Base-by-base conservation (phyloP, 192 early-diverging fungal species). In the Coemansia sp. region DNA sequence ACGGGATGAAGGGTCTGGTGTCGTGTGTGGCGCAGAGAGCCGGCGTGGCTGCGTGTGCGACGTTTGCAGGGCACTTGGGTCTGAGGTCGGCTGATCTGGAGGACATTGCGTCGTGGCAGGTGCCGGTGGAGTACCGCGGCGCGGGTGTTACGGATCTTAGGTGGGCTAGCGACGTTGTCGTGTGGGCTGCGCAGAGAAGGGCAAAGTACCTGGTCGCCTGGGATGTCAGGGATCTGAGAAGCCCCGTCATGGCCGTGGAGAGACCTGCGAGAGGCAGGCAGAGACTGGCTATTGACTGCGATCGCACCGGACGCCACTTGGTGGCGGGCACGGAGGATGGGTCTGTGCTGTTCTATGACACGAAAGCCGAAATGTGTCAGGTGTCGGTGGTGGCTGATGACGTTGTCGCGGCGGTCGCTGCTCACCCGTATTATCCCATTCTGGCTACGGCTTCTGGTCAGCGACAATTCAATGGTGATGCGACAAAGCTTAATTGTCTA, bases 1-100 rank as follows among this genome's bases (percentile, higher is more conserved):
- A 91, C 21, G 93, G 93, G 1, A 88, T 93, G 68, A 93, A 91
- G 58, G 94, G 90, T 2, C 79, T 93, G 1, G 88, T 95, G 39
- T 91, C 94, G 9, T 87, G 86, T 19, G 49, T 95, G 1, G 85
- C 87, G 49, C 89, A 90, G 0, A 88, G 19, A 2, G 39, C 9
- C 0, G 39, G 28, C 21, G 65, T 94, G 42, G 88, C 87, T 55
- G 94, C 91, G 8, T 88, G 88, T 32, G 93, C 89, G n/a, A 88
- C 93, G 3, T 93, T 89, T 68, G 66, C 77, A 16, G 86, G 88
- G 39, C 84, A 90, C 1, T 74, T 95, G 40, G 91, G 91, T 3
- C 62, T 95, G 14, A 83, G 90, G 59, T 79, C 82, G 43, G 46
- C 55, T 3, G 86, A 84, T n/a, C 69, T 67, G 6, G 61, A 35